A percentile compares a stretch with the other conserved stretches of the same genome.
These are phyloP conservation scores for Neurospora sublineolata DNA, from an alignment of 495 filamentous ascomycete species.

Conservation along the genomic window DNA sequence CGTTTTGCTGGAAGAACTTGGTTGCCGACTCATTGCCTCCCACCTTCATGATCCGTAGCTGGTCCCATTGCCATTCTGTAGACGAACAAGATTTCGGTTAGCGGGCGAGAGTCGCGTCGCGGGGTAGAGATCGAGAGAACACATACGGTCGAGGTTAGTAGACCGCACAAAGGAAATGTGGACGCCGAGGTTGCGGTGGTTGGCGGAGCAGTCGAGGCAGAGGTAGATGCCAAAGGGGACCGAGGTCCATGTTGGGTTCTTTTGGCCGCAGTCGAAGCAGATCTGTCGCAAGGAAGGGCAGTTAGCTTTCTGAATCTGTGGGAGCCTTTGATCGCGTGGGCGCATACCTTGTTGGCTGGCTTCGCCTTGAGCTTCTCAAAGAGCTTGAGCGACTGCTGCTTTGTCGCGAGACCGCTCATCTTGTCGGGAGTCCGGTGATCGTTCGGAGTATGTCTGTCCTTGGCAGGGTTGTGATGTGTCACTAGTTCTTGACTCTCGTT, in stretches of 20 bases:
- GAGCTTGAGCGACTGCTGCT: constrained; percentile 90
- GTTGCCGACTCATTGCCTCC: constrained; percentile 97
- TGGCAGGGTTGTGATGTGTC: neutral
- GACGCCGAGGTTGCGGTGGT: constrained; percentile 84
- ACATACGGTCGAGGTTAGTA: constrained; percentile 93
- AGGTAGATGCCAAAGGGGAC: constrained; percentile 96
- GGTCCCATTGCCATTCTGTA: constrained; percentile 98
- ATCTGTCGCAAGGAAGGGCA: constrained; percentile 40
- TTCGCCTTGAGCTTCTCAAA: constrained; percentile 96
- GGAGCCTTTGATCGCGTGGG: neutral
- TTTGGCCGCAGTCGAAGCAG: constrained; percentile 94
- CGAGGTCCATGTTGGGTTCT: constrained; percentile 97
- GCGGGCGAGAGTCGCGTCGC: neutral
- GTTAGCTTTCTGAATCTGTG: neutral
- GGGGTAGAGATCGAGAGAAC: neutral
- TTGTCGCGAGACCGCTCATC: constrained; percentile 76
- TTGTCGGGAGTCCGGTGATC: constrained; percentile 18
- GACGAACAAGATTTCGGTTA: constrained; percentile 2
- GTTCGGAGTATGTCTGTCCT: neutral
- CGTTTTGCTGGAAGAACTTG: constrained; percentile 93
- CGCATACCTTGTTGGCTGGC: constrained; percentile 78
- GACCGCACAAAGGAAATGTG: constrained; percentile 97
- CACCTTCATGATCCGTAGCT: constrained; percentile 95
- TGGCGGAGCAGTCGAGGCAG: constrained; percentile 89
- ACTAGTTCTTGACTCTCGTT: neutral